These are phyloP conservation scores for Oryza longistaminata DNA, from an alignment of 176 grass and related monocot species.

Conservation along the genomic window DNA sequence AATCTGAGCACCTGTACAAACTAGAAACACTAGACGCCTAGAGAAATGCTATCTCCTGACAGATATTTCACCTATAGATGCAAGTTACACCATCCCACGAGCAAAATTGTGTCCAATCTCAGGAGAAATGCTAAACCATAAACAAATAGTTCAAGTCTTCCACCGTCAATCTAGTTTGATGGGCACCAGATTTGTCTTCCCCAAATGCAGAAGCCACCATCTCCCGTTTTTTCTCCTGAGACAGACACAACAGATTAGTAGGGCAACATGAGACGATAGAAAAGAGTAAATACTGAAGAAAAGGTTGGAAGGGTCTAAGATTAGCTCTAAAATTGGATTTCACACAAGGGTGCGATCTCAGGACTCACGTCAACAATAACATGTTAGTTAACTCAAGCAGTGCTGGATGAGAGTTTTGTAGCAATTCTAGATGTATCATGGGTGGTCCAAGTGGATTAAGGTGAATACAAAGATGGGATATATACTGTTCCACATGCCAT, in stretches of 20 bases:
- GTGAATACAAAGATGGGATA: neutral
- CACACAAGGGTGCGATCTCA: neutral
- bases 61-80: slow-evolving; percentile 37
- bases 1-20: slow-evolving; percentile 51
- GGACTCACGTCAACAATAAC: neutral
- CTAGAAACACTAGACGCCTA: slow-evolving; percentile 39
- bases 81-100: slow-evolving; percentile 42
- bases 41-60: slow-evolving; percentile 33
- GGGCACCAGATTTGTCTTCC: slow-evolving; percentile 77
- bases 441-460: neutral
- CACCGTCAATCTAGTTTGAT: slow-evolving; percentile 76
- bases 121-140: slow-evolving; percentile 65
- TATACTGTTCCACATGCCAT: neutral
- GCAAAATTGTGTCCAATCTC: slow-evolving; percentile 54
- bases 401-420: too few relatives aligned
- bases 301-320: neutral
- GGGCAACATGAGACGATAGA: slow-evolving; percentile 7
- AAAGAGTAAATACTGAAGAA: neutral
- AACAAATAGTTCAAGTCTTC: slow-evolving; percentile 97
- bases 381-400: neutral
- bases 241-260: slow-evolving; percentile 21
- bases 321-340: neutral
- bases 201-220: slow-evolving; percentile 99
- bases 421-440: neutral
- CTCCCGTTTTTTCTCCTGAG: slow-evolving; percentile 92